These are phyloP conservation scores for Thymus quinquecostatus DNA, from an alignment of 257 asterid genomes.

Conservation along the genomic window DNA sequence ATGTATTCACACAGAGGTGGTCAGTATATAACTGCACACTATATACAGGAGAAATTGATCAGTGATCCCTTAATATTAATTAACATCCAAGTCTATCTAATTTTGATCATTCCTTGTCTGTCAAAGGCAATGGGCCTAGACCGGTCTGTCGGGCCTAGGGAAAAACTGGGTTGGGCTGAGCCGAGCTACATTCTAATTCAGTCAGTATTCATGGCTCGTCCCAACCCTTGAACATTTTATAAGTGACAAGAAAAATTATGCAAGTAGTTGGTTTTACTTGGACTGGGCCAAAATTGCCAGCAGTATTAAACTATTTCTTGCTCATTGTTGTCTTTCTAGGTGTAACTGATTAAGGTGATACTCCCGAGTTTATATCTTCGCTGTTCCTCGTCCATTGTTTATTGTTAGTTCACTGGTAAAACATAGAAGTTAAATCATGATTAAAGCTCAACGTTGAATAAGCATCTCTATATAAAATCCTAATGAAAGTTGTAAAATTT, in stretches of 20 bases:
- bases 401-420: neutral
- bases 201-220: neutral
- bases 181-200: neutral
- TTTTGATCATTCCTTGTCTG: neutral
- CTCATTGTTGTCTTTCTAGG: neutral
- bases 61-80: neutral
- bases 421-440: neutral
- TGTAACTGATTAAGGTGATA: neutral
- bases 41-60: neutral
- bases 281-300: neutral
- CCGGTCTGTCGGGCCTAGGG: neutral
- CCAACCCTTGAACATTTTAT: neutral
- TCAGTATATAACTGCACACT: constrained; percentile 12
- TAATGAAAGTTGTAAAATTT: neutral
- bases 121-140: neutral
- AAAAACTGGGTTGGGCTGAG: neutral
- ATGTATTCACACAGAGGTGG: constrained; percentile 68
- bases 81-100: neutral
- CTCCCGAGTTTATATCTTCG: neutral
- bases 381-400: neutral
- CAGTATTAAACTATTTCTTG: neutral
- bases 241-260: neutral
- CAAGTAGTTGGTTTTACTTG: neutral
- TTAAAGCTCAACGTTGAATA: neutral
- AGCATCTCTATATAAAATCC: neutral